These are phyloP conservation scores for Fraxinus paxiana DNA, from an alignment of 305 asterid species.

Conservation along the genomic window DNA sequence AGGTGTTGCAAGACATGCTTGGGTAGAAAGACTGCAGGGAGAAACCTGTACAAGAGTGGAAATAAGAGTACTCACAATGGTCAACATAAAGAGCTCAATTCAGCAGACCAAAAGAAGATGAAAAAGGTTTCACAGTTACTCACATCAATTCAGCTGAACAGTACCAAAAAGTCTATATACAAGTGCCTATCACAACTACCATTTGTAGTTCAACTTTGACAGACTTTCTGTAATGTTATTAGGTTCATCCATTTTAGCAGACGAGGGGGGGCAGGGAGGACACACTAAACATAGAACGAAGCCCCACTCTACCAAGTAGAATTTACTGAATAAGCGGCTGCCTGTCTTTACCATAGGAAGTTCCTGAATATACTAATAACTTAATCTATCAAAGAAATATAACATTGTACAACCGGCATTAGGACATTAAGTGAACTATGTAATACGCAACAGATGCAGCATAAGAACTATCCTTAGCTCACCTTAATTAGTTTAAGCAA, in stretches of 20 bases:
- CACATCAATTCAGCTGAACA: neutral
- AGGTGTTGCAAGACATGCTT: neutral
- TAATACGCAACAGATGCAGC: conserved; percentile 13
- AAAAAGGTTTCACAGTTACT: neutral
- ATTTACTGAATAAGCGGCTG: neutral
- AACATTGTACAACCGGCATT: neutral
- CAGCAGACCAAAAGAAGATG: neutral
- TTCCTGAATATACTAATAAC: neutral
- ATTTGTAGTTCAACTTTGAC: neutral
- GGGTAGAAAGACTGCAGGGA: neutral
- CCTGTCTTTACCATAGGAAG: neutral
- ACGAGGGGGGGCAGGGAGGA: neutral
- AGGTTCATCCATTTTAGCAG: neutral
- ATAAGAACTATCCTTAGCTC: conserved; percentile 21
- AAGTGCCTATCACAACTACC: neutral
- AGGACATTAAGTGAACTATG: neutral
- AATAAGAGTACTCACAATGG: neutral
- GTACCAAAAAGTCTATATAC: neutral
- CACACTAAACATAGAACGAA: neutral
- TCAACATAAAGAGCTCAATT: neutral
- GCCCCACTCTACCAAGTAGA: neutral
- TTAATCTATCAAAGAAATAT: neutral
- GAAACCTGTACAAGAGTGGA: neutral
- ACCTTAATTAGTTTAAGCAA: conserved; percentile 94
- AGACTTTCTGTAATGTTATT: neutral